Conservation (phyloP, 305 asterid genomes). For the Fraxinus greggii region DNA sequence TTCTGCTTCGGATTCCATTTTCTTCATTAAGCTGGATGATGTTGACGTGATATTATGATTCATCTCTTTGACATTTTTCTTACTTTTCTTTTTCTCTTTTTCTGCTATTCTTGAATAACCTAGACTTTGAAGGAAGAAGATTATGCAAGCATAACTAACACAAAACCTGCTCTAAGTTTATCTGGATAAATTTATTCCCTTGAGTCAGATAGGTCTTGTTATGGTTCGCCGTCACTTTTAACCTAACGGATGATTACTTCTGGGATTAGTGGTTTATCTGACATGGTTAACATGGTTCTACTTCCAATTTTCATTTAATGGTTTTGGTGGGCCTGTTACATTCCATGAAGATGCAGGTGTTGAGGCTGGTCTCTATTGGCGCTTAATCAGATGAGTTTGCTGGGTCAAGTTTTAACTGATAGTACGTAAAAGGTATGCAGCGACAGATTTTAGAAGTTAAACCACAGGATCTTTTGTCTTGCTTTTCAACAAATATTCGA, state of each 20-base stretch:
- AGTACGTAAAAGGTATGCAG: constrained; percentile 55
- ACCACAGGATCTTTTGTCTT: constrained; percentile 28
- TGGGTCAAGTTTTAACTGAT: constrained; percentile 46
- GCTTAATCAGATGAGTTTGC: constrained; percentile 57
- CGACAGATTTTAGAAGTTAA: constrained; percentile 31
- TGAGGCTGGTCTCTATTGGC: constrained; percentile 49
- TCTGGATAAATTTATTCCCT: constrained; percentile 10
- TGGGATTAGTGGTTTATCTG: constrained; percentile 22
- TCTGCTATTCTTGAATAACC: constrained; percentile 5
- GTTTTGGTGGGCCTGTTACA: constrained; percentile 50
- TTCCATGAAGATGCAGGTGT: constrained; percentile 64
- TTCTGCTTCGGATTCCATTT: background rate
- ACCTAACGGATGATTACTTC: constrained; percentile 19
- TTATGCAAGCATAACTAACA: constrained; percentile 8
- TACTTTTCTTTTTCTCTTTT: constrained; percentile 12
- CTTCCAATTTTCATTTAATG: constrained; percentile 33
- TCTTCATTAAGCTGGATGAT: constrained; percentile 12
- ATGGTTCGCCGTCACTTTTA: constrained; percentile 7
- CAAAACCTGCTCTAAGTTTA: background rate
- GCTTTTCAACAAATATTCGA: constrained; percentile 21
- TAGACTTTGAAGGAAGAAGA: background rate
- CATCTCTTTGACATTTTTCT: constrained; percentile 9
- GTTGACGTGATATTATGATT: background rate
- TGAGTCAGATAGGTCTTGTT: constrained; percentile 2
- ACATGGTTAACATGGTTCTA: constrained; percentile 18